phyloP scores from a whole-genome alignment of 176 grass and related monocot species.

The Poa pratensis region DNA sequence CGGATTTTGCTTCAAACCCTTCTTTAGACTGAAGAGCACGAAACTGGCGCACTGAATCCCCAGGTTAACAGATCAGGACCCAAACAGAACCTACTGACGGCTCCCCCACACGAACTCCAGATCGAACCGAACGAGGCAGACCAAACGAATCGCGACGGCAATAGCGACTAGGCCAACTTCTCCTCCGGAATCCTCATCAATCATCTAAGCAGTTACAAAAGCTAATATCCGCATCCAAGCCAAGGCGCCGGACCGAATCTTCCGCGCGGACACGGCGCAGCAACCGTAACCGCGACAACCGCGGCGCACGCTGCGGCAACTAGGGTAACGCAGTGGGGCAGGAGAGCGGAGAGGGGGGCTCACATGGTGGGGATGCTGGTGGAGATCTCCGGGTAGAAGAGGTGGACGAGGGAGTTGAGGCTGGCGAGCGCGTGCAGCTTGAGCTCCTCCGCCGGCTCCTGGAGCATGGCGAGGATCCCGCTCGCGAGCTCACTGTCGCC shows the following conservation, averaged over 20 bases:
- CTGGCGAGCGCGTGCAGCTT: conserved; percentile 90
- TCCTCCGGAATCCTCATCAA: neutral
- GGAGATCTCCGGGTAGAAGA: conserved; percentile 99
- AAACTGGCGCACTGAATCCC: neutral
- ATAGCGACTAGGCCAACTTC: conserved; percentile 4
- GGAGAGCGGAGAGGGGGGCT: conserved; percentile 22
- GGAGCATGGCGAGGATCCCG: conserved; percentile 91
- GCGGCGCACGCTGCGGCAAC: neutral
- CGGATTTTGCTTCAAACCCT: neutral
- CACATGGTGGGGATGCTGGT: conserved; percentile 93
- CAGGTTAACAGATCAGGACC: conserved; percentile 31
- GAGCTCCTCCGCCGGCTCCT: conserved; percentile 81
- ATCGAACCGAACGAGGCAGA: conserved; percentile 32
- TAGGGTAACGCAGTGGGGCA: neutral
- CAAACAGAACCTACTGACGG: neutral
- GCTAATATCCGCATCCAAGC: neutral
- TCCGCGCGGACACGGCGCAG: conserved; percentile 11
- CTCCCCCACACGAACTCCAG: conserved; percentile 1
- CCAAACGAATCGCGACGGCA: conserved; percentile 20
- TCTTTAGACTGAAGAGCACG: neutral
- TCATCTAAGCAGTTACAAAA: conserved; percentile 25
- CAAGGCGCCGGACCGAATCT: conserved; percentile 15
- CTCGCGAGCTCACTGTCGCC: conserved; percentile 87
- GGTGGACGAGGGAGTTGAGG: conserved; percentile 91
- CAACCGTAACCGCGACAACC: neutral